Base-by-base conservation (phyloP, 2,329 filamentous ascomycete genomes). In the Emergomyces pasteurianus region DNA sequence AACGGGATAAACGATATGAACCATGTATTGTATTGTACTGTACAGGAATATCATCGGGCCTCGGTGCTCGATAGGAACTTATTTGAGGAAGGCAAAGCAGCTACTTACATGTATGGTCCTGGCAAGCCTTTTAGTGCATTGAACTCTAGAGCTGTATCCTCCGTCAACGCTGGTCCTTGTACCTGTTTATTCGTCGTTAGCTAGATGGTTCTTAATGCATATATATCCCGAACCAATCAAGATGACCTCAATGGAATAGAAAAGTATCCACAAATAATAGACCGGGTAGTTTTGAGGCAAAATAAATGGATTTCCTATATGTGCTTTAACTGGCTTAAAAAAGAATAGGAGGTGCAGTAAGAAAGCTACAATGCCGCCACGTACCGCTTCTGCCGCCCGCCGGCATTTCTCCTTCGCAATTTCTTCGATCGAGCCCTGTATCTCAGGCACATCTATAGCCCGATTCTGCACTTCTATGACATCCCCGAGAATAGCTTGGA, bases 131-230 rank as follows among this genome's bases (percentile, higher is more conserved):
- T 85, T 63, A 96, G 82, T 23, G 92, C 92, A 71, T 89, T 87
- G 73, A 96, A 99, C 78, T 91, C 95, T 56, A 99, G 81, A 67
- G 91, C 91, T 18, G 94, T 99, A 75, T 99, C 94, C 76, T 99
- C 94, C 12, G 96, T 92, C 46, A 99, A 80, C 9, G 96, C 94
- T 3, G 95, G 92, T 0, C 91, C 91, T 69, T 87, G 80, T 55
- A 94, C 76, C 90, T 95, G 59, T 23, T 38, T 57, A 42, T 59
- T 49, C 12, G 46, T 49, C 18, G 18, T 23, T 54, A 38, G 50
- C 31, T 36, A 38, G 31, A 47, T 55, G 43, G 55, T 61, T 23
- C 46, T 36, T 58, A 3, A 40, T 18, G n/a, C n/a, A n/a, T n/a
- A n/a, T n/a, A n/a, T n/a, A n/a, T n/a, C n/a, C n/a, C n/a, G n/a